Evolutionary conservation across 1,284 basidiomycete species (phyloP).

Genomic region (Phylloporus sp.): DNA sequence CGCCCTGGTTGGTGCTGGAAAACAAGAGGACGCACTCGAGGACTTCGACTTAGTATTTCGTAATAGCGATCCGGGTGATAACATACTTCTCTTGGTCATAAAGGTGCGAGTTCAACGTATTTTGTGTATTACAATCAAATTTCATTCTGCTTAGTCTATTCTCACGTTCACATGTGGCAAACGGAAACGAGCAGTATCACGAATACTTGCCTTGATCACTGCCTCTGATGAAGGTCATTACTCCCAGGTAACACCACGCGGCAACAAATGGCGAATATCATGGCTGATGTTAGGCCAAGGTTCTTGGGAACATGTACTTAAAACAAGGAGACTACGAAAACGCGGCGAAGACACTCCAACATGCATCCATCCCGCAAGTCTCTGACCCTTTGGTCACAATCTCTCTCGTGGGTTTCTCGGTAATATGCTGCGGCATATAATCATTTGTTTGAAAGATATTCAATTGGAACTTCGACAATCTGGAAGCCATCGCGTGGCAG

Average conservation of each 20-base stretch:
- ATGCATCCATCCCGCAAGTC: neutral
- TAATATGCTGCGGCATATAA: neutral
- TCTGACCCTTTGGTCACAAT: neutral
- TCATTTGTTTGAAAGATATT: neutral
- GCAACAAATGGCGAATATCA: too few relatives aligned
- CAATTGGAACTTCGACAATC: slow-evolving; percentile 4
- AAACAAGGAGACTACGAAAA: slow-evolving; percentile 13
- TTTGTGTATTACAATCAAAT: neutral
- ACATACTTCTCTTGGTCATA: slow-evolving; percentile 10
- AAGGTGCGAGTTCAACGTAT: slow-evolving; percentile 2
- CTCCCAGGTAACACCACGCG: neutral
- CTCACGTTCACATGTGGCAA: slow-evolving; percentile 9
- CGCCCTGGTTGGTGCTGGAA: neutral
- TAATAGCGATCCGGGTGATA: slow-evolving; percentile 4
- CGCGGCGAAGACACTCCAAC: neutral
- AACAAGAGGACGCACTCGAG: neutral
- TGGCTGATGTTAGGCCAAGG: neutral
- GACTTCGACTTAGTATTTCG: slow-evolving; percentile 3
- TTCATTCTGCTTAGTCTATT: slow-evolving; percentile 1
- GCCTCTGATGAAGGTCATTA: neutral
- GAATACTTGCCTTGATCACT: neutral
- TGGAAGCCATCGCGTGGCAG: neutral
- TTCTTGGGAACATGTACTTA: slow-evolving; percentile 13
- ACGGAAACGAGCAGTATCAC: slow-evolving; percentile 7
- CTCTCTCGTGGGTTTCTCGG: slow-evolving; percentile 5